Evolutionary conservation across 257 asterid genomes (phyloP).

Genomic region (Handroanthus guayacan): DNA sequence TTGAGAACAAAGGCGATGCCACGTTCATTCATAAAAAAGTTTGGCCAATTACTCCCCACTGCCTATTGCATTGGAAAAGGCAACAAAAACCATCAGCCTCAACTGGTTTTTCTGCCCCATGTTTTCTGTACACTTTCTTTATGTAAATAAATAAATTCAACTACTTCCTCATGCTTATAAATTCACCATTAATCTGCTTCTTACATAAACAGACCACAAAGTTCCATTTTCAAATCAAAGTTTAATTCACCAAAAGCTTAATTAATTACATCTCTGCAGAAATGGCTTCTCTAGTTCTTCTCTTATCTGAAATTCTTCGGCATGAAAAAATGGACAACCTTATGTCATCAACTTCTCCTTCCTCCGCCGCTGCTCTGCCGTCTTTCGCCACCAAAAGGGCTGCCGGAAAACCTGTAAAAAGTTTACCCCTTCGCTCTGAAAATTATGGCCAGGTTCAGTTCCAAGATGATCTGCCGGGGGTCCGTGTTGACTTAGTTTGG

Average conservation of each 20-base stretch:
- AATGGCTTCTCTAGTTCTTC: conserved; percentile 47
- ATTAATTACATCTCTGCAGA: too few species aligned
- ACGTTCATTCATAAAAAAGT: neutral
- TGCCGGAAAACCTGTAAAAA: neutral
- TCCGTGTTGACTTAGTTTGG: conserved; percentile 36
- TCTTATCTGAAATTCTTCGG: conserved; percentile 32
- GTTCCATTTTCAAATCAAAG: neutral
- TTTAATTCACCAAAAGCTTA: neutral
- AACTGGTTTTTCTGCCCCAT: neutral
- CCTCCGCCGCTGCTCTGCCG: conserved; percentile 26
- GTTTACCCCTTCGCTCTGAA: neutral
- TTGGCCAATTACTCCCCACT: too few species aligned
- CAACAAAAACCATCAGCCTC: conserved; percentile 15
- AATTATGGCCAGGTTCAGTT: neutral
- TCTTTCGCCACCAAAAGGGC: conserved; percentile 3
- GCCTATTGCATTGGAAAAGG: neutral
- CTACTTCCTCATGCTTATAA: conserved; percentile 27
- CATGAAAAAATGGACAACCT: conserved; percentile 28
- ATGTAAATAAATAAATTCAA: neutral
- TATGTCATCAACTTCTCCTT: neutral
- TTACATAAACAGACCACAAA: neutral
- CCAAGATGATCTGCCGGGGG: conserved; percentile 37
- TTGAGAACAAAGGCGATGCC: neutral
- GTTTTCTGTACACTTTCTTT: neutral
- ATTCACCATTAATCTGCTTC: neutral